Evolutionary conservation across 2,329 filamentous ascomycete genomes (phyloP), one percentile per base, ranked within the genome.

Genomic region (Aplosporella prunicola): DNA sequence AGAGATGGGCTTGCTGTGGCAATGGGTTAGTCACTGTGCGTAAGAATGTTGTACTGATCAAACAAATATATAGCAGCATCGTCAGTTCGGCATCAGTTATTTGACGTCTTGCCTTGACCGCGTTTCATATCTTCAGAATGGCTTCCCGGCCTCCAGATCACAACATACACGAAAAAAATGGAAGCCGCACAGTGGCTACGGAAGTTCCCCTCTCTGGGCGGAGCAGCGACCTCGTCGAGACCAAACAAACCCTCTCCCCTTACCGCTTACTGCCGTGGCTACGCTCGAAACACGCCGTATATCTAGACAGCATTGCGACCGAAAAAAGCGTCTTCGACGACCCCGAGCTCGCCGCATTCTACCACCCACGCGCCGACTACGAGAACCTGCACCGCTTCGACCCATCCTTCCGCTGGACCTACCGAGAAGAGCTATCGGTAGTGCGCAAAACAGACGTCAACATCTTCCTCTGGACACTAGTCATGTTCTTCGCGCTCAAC

Each of bases 301-400:
- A 36, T 10, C 25, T 29, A 13, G 34, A 36, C 9, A 14, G 25
- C 34, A 29, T 18, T 8, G 34, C 34, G 1, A 36, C 34, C 25
- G 23, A 33, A 22, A 25, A 30, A 7, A 38, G 39, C 30, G 36
- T 43, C 17, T 77, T 76, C 46, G 58, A 64, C 0, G 69, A 75
- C 34, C 65, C 69, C 2, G 58, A 60, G 2, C 57, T 71, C 2
- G 69, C 71, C 1, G 64, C 68, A n/a, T 64, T 71, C 47, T 77
- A 71, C 5, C 76, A 76, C 41, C 72, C 71, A 0, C 68, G 73
- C n/a, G 61, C 64, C 2, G 56, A 56, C 5, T 79, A 78, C 47
- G 75, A 80, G 47, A 72, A 73, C 4, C 55, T 63, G 8, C 74
- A 78, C 53, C 63, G 74, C 33, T 78, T 70, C 50, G 73, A 78